phyloP scores from a whole-genome alignment of 2,329 filamentous ascomycete species.

The Calonectria ilicicola region DNA sequence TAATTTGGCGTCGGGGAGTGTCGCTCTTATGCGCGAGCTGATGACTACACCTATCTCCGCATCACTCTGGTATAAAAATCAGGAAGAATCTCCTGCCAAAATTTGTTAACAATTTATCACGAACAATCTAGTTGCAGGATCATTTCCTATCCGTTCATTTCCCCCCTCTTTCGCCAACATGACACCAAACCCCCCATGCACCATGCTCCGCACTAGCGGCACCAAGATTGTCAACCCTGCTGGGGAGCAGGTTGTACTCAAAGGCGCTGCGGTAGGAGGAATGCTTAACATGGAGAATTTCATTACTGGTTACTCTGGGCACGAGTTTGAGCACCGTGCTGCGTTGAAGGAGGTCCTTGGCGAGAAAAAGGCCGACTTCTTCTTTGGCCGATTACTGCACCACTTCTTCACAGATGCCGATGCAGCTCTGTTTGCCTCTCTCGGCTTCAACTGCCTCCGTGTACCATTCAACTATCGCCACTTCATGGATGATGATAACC shows the following conservation, averaged over 20 bases:
- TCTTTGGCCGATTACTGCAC: conserved; percentile 68
- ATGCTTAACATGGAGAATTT: conserved; percentile 68
- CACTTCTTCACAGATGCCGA: conserved; percentile 71
- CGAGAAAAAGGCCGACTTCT: conserved; percentile 67
- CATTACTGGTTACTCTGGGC: conserved; percentile 71
- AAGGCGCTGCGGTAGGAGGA: conserved; percentile 47
- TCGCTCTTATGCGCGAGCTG: conserved; percentile 30
- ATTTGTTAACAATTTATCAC: background rate
- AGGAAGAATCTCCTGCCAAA: background rate
- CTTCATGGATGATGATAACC: conserved; percentile 65
- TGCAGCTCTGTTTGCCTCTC: conserved; percentile 66
- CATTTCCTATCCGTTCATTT: background rate
- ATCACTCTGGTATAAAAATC: background rate
- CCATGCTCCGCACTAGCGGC: conserved; percentile 46
- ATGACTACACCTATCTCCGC: background rate
- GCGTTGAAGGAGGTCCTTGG: conserved; percentile 60
- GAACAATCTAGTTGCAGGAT: background rate
- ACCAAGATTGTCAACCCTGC: conserved; percentile 57
- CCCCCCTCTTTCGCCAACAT: background rate
- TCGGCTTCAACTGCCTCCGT: conserved; percentile 69
- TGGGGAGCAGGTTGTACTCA: conserved; percentile 59
- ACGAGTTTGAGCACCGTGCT: conserved; percentile 67
- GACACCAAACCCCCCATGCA: conserved; percentile 34
- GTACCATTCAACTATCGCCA: conserved; percentile 72
- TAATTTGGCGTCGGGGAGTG: conserved; percentile 33